A percentile compares a stretch with the other conserved stretches of the same genome.
Conservation (phyloP, 495 filamentous ascomycete species). For the Hypoxylon rickii region DNA sequence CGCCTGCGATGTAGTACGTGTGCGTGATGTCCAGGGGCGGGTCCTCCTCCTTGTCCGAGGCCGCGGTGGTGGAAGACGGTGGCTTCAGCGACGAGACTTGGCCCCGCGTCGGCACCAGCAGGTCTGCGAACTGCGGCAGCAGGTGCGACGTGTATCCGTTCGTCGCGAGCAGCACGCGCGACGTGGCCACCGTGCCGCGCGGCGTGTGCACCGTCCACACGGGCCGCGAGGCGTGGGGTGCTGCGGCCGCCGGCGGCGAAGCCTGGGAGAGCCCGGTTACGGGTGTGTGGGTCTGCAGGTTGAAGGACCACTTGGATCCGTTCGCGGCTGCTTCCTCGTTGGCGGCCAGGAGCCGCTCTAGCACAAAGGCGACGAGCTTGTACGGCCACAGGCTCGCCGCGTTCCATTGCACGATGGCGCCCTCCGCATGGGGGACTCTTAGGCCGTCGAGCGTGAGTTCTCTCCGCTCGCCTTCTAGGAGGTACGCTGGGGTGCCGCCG, state of each 20-base stretch:
- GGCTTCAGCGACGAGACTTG: constrained; percentile 73
- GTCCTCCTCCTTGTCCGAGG: constrained; percentile 9
- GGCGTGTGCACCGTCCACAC: constrained; percentile 63
- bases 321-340: constrained; percentile 10
- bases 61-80: constrained; percentile 42
- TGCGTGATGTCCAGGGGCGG: constrained; percentile 47
- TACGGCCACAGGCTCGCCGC: constrained; percentile 75
- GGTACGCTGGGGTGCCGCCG: constrained; percentile 35
- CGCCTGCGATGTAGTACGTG: constrained; percentile 65
- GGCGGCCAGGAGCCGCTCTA: constrained; percentile 58
- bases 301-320: constrained; percentile 48
- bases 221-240: no score
- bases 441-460: constrained; percentile 39
- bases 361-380: constrained; percentile 69
- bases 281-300: constrained; percentile 75
- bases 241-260: constrained; percentile 4
- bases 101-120: constrained; percentile 77
- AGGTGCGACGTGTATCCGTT: constrained; percentile 79
- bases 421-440: constrained; percentile 46
- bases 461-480: constrained; percentile 28
- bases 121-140: constrained; percentile 67
- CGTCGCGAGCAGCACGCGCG: constrained; percentile 72
- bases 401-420: constrained; percentile 51
- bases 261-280: constrained; percentile 53
- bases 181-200: constrained; percentile 62